A percentile compares a stretch with the other conserved stretches of the same genome.
phyloP scores from a whole-genome alignment of 2,329 filamentous ascomycete genomes.

The Phialophora expanda region DNA sequence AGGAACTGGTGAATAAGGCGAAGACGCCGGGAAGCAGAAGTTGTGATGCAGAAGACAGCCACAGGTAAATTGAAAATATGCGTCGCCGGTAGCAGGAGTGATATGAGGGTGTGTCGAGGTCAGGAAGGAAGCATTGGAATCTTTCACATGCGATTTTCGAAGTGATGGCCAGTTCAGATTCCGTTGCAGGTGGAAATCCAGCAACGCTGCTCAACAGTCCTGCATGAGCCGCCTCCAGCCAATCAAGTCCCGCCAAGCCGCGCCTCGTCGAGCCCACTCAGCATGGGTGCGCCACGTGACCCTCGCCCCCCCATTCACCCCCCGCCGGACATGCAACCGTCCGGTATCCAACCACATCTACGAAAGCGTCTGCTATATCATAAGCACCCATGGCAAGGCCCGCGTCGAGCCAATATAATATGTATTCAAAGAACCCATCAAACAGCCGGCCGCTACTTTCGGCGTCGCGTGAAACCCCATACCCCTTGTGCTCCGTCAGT shows the following conservation, averaged over 20 bases:
- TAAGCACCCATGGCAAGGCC: neutral
- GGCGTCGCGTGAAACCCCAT: constrained; percentile 25
- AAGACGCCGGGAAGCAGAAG: constrained; percentile 6
- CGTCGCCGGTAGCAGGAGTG: neutral
- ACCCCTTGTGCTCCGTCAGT: constrained; percentile 20
- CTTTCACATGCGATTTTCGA: constrained; percentile 31
- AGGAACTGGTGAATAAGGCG: constrained; percentile 21
- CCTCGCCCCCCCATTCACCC: neutral
- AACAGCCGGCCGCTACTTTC: neutral
- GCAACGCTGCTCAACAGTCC: neutral
- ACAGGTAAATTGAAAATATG: neutral
- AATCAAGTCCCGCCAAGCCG: neutral
- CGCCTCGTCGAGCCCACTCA: neutral
- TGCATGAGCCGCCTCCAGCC: neutral
- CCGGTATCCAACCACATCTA: neutral
- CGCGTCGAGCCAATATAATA: neutral
- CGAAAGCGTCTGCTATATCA: neutral
- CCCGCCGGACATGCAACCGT: neutral
- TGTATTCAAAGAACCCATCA: neutral
- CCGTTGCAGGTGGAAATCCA: constrained; percentile 12
- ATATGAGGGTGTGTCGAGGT: neutral
- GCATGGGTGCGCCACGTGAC: neutral
- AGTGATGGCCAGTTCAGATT: constrained; percentile 10
- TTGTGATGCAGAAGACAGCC: constrained; percentile 1
- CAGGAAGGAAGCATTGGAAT: neutral